Percentiles rank a stretch among this genome's conserved stretches.
Conservation (phyloP, 495 filamentous ascomycete genomes). For the Apodospora peruviana region DNA sequence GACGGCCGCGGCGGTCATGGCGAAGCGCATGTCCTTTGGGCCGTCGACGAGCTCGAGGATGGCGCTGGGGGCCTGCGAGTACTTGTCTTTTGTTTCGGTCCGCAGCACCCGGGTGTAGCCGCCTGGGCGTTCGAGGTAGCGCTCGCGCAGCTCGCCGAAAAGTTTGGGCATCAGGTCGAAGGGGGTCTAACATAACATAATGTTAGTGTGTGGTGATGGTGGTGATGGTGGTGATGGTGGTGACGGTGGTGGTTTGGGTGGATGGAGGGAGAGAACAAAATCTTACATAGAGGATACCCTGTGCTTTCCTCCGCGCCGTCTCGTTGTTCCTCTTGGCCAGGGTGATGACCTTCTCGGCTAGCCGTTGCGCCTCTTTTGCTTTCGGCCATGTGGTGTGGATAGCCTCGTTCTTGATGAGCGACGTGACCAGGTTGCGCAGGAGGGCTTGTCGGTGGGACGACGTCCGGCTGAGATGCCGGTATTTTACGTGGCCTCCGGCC, state of each 20-base stretch:
- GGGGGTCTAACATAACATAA: conserved; percentile 45
- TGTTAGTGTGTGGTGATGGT: background rate
- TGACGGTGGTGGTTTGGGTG: background rate
- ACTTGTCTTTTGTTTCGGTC: conserved; percentile 68
- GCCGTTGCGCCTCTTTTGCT: conserved; percentile 89
- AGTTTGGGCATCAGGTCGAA: conserved; percentile 73
- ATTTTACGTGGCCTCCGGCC: conserved; percentile 79
- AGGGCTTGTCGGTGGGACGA: conserved; percentile 87
- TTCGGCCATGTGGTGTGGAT: conserved; percentile 94
- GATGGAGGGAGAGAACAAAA: background rate
- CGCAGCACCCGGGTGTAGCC: conserved; percentile 93
- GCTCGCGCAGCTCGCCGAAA: conserved; percentile 73
- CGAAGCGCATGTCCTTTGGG: conserved; percentile 90
- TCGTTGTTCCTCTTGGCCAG: conserved; percentile 87
- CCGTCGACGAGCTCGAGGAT: conserved; percentile 97
- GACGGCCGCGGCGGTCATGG: conserved; percentile 77
- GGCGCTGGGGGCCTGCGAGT: conserved; percentile 79
- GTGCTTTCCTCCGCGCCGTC: conserved; percentile 58
- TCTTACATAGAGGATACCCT: conserved; percentile 77
- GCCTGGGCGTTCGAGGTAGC: conserved; percentile 76
- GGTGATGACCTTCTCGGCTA: conserved; percentile 92
- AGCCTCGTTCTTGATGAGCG: conserved; percentile 86
- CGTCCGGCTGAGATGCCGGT: conserved; percentile 76
- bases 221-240: conserved; percentile 1
- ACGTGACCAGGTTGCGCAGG: conserved; percentile 92